phyloP scores from a whole-genome alignment of 2,329 filamentous ascomycete genomes.

The Bipolaris victoriae region DNA sequence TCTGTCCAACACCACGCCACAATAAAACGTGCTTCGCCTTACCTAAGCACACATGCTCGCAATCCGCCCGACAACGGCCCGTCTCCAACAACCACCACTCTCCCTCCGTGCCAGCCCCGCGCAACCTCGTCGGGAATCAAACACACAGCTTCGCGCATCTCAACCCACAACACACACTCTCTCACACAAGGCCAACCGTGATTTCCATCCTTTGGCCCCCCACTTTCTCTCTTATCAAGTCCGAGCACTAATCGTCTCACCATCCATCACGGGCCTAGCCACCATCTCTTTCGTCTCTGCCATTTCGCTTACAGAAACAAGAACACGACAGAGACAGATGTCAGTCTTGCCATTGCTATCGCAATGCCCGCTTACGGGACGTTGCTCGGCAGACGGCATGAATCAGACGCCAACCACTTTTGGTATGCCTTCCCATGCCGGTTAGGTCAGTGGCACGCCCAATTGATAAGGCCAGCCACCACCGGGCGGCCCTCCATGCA shows the following conservation, averaged over 20 bases:
- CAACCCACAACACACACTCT: neutral
- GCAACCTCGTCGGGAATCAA: slow-evolving; percentile 9
- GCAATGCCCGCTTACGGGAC: neutral
- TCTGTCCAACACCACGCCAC: slow-evolving; percentile 9
- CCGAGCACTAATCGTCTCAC: slow-evolving; percentile 1
- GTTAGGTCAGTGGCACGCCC: slow-evolving; percentile 14
- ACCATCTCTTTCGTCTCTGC: neutral
- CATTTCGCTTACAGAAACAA: slow-evolving; percentile 3
- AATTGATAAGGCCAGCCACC: slow-evolving; percentile 22
- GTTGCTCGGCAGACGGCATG: slow-evolving; percentile 5
- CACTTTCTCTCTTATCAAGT: slow-evolving; percentile 9
- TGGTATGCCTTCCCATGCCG: slow-evolving; percentile 20
- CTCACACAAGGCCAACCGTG: neutral
- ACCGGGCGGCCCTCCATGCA: neutral
- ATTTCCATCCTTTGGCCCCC: slow-evolving; percentile 15
- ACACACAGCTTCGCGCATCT: slow-evolving; percentile 20
- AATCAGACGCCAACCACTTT: slow-evolving; percentile 2
- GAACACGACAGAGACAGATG: neutral
- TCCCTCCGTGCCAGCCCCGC: slow-evolving; percentile 2
- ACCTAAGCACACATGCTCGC: neutral
- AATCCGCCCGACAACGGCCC: slow-evolving; percentile 8
- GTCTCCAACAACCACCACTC: neutral
- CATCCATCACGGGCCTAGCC: neutral
- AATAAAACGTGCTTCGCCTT: neutral
- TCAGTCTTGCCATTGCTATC: neutral